Evolutionary conservation across 2,329 filamentous ascomycete genomes (phyloP).

Genomic region (Elsinoe necatrix): DNA sequence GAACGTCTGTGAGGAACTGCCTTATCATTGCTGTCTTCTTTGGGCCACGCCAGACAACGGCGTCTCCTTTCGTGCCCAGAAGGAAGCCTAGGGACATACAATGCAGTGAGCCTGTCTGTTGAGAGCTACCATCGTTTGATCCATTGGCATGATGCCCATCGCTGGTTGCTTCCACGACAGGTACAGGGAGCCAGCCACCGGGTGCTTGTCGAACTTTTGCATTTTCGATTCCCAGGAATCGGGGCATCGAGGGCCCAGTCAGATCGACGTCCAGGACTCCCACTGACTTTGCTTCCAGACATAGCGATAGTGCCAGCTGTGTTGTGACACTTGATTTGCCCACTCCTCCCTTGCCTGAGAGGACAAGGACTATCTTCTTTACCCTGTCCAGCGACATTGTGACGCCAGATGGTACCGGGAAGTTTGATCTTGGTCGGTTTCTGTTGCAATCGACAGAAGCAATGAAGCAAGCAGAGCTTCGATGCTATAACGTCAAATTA

Average conservation of each 20-base stretch:
- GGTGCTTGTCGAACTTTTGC: slow-evolving; percentile 86
- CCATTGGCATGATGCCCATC: slow-evolving; percentile 27
- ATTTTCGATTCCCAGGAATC: slow-evolving; percentile 82
- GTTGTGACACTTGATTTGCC: slow-evolving; percentile 98
- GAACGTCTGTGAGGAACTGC: slow-evolving; percentile 86
- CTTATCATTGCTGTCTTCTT: slow-evolving; percentile 99
- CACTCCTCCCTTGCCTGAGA: slow-evolving; percentile 96
- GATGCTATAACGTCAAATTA: too few relatives aligned
- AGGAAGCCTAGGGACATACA: slow-evolving; percentile 95
- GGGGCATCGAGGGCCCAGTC: slow-evolving; percentile 91
- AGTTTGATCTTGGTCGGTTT: too few relatives aligned
- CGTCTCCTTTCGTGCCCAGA: slow-evolving; percentile 71
- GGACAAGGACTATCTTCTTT: slow-evolving; percentile 70
- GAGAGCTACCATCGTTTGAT: slow-evolving; percentile 16
- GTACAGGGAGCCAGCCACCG: slow-evolving; percentile 84
- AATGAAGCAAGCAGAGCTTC: too few relatives aligned
- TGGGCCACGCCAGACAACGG: slow-evolving; percentile 93
- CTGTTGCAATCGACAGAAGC: too few relatives aligned
- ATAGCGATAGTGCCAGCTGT: slow-evolving; percentile 83
- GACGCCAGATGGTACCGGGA: neutral
- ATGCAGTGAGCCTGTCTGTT: slow-evolving; percentile 51
- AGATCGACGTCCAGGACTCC: slow-evolving; percentile 95
- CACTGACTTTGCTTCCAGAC: slow-evolving; percentile 76
- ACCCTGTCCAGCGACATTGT: slow-evolving; percentile 61
- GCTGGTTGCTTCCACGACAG: slow-evolving; percentile 55